Conservation (phyloP, 352 stramenopile genomes). For the Phytophthora citricola region DNA sequence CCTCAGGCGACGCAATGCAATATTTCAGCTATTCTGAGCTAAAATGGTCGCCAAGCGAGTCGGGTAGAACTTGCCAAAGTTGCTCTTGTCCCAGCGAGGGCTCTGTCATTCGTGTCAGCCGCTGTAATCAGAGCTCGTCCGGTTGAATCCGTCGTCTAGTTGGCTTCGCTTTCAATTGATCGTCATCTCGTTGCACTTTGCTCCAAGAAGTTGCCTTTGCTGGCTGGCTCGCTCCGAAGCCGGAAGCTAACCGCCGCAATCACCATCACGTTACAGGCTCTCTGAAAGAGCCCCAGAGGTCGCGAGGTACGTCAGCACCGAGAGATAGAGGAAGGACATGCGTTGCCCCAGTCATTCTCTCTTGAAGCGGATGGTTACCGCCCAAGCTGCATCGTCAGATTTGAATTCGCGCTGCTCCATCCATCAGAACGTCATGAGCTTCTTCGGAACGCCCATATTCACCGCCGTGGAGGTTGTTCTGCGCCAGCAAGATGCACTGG, state of each 20-base stretch:
- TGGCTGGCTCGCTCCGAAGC: slow-evolving; percentile 17
- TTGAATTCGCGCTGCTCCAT: slow-evolving; percentile 15
- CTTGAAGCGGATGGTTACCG: slow-evolving; percentile 16
- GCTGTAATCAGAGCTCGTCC: slow-evolving; percentile 12
- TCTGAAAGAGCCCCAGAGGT: slow-evolving; percentile 11
- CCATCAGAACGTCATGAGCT: slow-evolving; percentile 20
- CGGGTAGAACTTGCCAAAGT: neutral
- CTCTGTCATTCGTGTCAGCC: too few relatives aligned
- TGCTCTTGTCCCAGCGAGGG: too few relatives aligned
- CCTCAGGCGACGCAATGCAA: slow-evolving; percentile 1
- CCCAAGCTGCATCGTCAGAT: slow-evolving; percentile 10
- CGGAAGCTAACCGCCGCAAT: slow-evolving; percentile 25
- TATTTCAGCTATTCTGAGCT: slow-evolving; percentile 7
- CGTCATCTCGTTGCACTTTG: slow-evolving; percentile 28
- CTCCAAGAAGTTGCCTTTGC: neutral
- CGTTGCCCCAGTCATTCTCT: slow-evolving; percentile 17
- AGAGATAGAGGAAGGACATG: slow-evolving; percentile 15
- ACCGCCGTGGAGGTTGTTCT: slow-evolving; percentile 51
- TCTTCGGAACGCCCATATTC: slow-evolving; percentile 31
- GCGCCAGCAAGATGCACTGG: slow-evolving; percentile 53
- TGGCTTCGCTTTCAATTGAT: slow-evolving; percentile 18
- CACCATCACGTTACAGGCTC: slow-evolving; percentile 3
- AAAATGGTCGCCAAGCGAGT: neutral
- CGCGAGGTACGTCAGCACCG: slow-evolving; percentile 34
- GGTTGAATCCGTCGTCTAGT: slow-evolving; percentile 21